Evolutionary conservation across 345 rosid genomes (phyloP).

Genomic region (Syzygium oleosum): DNA sequence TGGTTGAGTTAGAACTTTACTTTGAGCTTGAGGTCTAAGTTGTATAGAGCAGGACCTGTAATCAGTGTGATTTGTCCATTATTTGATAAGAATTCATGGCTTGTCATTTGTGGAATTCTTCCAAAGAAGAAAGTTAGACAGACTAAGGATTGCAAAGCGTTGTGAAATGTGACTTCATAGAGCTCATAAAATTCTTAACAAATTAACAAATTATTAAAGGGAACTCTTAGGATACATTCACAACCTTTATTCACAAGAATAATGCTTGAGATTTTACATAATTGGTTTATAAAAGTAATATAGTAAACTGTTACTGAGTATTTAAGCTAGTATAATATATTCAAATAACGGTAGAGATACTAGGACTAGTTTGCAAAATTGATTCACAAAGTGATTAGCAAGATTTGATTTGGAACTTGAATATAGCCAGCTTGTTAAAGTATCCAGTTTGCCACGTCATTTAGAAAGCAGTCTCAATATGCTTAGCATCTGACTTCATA

Average conservation of each 20-base stretch:
- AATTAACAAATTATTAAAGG: neutral
- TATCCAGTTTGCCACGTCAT: neutral
- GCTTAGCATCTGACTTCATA: neutral
- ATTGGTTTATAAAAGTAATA: neutral
- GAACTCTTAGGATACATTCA: neutral
- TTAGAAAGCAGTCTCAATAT: neutral
- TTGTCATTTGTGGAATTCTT: neutral
- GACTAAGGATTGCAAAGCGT: neutral
- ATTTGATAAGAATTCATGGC: neutral
- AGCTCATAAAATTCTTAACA: neutral
- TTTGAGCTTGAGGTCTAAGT: neutral
- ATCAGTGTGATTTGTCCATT: neutral
- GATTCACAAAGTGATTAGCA: neutral
- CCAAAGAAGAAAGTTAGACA: neutral
- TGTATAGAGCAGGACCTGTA: neutral
- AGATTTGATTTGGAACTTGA: neutral
- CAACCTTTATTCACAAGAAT: neutral
- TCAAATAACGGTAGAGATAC: neutral
- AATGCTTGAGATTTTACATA: neutral
- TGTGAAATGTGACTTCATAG: neutral
- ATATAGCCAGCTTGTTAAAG: neutral
- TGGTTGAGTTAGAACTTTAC: neutral
- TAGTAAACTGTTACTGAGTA: neutral
- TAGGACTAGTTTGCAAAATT: neutral
- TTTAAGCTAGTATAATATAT: neutral